Evolutionary conservation across 371 early-diverging fungal genomes (phyloP), one percentile per base, ranked within the genome.

Genomic region (Mortierella sp.): DNA sequence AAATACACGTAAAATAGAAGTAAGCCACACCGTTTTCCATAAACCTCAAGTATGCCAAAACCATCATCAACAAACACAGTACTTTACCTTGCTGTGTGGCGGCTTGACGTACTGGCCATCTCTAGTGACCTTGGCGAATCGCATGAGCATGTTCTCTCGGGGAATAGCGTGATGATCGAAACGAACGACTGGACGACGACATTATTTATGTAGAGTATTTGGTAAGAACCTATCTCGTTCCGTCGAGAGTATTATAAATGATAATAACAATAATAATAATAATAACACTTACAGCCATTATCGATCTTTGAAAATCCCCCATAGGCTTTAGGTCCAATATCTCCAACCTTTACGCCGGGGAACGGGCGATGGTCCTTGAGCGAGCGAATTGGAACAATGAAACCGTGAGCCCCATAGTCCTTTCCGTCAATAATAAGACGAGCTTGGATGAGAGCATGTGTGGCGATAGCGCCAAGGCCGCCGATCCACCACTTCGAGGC

Each of bases 361-460:
- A 70, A 70, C 0, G 71, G 71, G 22, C 71, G 71, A 82, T 93
- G 94, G 65, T 92, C 92, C 53, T 87, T 86, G 6, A 88, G 86
- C 10, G 93, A 92, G 36, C 97, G 92, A 40, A 97, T 85, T 8
- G 92, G 97, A 16, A 96, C 95, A 63, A 97, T 88, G 58, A 97
- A 94, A 4, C 93, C 89, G 68, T 95, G 94, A 10, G 94, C 92
- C 9, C 97, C 97, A 83, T 89, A 88, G 69, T 86, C 81, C 76
- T 93, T 92, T 55, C 91, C 93, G 58, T 87, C 85, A 60, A 96
- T 88, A 36, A 94, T 86, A 60, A 97, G 83, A 79, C 93, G 93
- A 16, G 96, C 97, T 88, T 94, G 94, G 33, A 97, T 93, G 63
- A 93, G 88, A 28, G 94, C 92, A 82, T 96, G 96, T 1, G 97